Evolutionary conservation across 1,284 basidiomycete species (phyloP).

Genomic region (Moniliophthora roreri): DNA sequence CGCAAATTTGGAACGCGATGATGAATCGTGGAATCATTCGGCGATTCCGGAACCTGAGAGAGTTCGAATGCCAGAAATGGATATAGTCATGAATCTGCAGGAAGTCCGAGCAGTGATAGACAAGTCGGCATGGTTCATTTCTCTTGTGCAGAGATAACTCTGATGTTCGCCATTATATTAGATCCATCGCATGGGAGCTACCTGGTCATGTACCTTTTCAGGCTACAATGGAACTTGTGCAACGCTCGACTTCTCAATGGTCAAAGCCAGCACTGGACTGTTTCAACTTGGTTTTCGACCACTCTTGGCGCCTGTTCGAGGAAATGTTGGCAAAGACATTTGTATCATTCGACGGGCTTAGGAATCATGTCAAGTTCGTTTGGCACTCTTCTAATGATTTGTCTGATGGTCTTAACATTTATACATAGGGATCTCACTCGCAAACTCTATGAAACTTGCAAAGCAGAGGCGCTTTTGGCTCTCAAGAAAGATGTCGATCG

Average conservation of each 20-base stretch:
- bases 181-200: slow-evolving; percentile 52
- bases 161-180: slow-evolving; percentile 18
- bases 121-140: slow-evolving; percentile 2
- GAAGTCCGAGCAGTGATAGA: slow-evolving; percentile 36
- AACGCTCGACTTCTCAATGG: slow-evolving; percentile 41
- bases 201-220: slow-evolving; percentile 50
- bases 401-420: too few relatives aligned
- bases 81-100: slow-evolving; percentile 18
- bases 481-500: slow-evolving; percentile 7
- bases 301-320: slow-evolving; percentile 11
- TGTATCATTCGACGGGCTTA: slow-evolving; percentile 8
- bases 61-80: background rate
- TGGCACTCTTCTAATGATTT: background rate
- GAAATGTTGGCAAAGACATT: background rate
- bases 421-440: background rate
- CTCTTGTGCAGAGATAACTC: background rate
- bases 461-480: background rate
- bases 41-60: background rate
- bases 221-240: slow-evolving; percentile 43
- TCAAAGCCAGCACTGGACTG: slow-evolving; percentile 36
- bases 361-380: slow-evolving; percentile 10
- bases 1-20: slow-evolving; percentile 10
- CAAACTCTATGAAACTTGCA: slow-evolving; percentile 4
- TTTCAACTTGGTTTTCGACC: slow-evolving; percentile 30
- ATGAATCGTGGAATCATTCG: background rate